Percentiles rank a stretch among this genome's conserved stretches.
phyloP scores from a whole-genome alignment of 2,329 filamentous ascomycete genomes.

The Fusarium sororula region DNA sequence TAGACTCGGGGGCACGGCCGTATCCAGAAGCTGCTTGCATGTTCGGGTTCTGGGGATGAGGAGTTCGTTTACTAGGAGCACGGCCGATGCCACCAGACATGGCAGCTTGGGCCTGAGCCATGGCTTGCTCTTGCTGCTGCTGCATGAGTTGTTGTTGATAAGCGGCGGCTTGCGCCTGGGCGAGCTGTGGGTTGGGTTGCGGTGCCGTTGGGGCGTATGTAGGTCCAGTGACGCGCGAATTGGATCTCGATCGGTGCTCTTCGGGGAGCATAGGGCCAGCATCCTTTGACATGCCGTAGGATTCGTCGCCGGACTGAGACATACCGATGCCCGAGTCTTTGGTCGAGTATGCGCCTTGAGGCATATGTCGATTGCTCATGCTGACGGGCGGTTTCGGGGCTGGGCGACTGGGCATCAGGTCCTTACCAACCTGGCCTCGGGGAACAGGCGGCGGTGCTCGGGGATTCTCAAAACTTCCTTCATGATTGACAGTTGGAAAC shows the following conservation, averaged over 20 bases:
- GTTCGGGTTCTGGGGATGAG: conserved; percentile 40
- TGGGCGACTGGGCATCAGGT: conserved; percentile 79
- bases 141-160: conserved; percentile 74
- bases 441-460: conserved; percentile 92
- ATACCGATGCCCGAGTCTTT: conserved; percentile 73
- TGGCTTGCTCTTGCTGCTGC: conserved; percentile 87
- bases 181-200: conserved; percentile 40
- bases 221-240: conserved; percentile 68
- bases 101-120: conserved; percentile 81
- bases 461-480: conserved; percentile 97
- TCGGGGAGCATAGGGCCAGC: conserved; percentile 69
- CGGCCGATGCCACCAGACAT: conserved; percentile 77
- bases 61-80: conserved; percentile 76
- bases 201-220: conserved; percentile 60
- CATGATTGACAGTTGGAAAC: conserved; percentile 84
- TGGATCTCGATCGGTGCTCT: conserved; percentile 74
- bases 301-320: conserved; percentile 66
- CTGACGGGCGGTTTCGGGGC: conserved; percentile 86
- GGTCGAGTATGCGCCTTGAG: conserved; percentile 58
- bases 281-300: conserved; percentile 62
- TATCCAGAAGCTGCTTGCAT: conserved; percentile 42
- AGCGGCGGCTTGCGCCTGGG: conserved; percentile 53
- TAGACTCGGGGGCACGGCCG: conserved; percentile 43
- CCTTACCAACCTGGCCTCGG: conserved; percentile 59
- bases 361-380: conserved; percentile 65